These are phyloP conservation scores for Pichia rugopelliculosa DNA, from an alignment of 805 yeast species.

Conservation along the genomic window DNA sequence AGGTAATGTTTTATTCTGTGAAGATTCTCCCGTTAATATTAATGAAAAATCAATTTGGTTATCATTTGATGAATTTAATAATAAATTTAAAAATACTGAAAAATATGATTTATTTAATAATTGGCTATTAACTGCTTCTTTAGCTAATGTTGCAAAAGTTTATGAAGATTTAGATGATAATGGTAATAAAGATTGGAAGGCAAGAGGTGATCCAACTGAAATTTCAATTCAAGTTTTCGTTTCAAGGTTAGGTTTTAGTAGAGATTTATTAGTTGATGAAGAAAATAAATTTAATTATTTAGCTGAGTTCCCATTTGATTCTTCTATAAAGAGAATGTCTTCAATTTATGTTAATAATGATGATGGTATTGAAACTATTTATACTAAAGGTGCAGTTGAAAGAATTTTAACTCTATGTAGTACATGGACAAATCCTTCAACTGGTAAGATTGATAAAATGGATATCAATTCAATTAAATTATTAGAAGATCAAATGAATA, in stretches of 20 bases:
- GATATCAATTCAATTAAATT: conserved; percentile 32
- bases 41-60: conserved; percentile 25
- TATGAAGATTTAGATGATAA: conserved; percentile 37
- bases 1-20: conserved; percentile 38
- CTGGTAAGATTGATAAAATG: conserved; percentile 29
- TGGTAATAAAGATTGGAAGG: conserved; percentile 48
- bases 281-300: conserved; percentile 34
- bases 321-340: conserved; percentile 67
- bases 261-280: conserved; percentile 37
- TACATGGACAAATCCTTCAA: conserved; percentile 39
- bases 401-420: conserved; percentile 51
- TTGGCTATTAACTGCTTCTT: conserved; percentile 61
- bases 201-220: conserved; percentile 87
- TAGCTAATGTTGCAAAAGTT: conserved; percentile 75
- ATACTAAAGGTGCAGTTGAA: conserved; percentile 74
- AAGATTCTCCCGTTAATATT: conserved; percentile 31
- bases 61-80: conserved; percentile 19
- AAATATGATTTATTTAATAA: conserved; percentile 28
- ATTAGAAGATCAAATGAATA: conserved; percentile 50
- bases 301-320: conserved; percentile 69
- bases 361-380: conserved; percentile 26
- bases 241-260: conserved; percentile 45
- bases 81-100: conserved; percentile 10
- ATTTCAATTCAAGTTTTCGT: conserved; percentile 79
- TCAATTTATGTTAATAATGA: conserved; percentile 40